These are phyloP conservation scores for Cladorrhinum sp. DNA, from an alignment of 2,329 filamentous ascomycete species.

Conservation along the genomic window DNA sequence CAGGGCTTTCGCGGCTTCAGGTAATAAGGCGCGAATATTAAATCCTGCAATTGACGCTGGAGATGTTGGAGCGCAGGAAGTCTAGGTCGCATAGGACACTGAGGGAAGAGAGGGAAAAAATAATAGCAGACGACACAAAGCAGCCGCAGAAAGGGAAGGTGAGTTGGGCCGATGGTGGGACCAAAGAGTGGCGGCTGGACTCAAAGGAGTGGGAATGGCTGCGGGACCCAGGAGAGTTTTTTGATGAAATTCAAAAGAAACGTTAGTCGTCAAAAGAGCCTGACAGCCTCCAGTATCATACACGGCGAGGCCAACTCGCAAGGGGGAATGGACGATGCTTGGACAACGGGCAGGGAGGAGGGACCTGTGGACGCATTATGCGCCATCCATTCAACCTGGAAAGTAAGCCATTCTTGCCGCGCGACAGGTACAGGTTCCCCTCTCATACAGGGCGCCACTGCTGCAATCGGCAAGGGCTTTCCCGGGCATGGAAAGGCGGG, in stretches of 20 bases:
- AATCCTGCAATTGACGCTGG: neutral
- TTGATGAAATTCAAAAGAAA: neutral
- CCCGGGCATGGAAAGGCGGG: neutral
- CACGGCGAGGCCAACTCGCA: neutral
- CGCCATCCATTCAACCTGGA: neutral
- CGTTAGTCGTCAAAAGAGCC: neutral
- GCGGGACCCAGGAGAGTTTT: neutral
- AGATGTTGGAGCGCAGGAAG: neutral
- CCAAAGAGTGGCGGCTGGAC: neutral
- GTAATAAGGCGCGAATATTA: neutral
- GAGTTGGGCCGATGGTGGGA: neutral
- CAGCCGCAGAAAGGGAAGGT: neutral
- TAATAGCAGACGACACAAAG: neutral
- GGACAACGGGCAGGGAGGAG: neutral
- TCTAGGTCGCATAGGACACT: neutral
- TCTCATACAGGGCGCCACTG: neutral
- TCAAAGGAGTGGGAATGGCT: neutral
- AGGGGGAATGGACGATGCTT: neutral
- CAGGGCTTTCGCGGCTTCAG: neutral
- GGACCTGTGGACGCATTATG: neutral
- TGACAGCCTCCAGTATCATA: neutral
- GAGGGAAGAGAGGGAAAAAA: neutral
- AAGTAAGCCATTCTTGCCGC: neutral
- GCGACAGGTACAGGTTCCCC: neutral
- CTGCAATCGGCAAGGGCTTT: neutral